Evolutionary conservation across 1,284 basidiomycete genomes (phyloP).

Genomic region (Malassezia sp.): DNA sequence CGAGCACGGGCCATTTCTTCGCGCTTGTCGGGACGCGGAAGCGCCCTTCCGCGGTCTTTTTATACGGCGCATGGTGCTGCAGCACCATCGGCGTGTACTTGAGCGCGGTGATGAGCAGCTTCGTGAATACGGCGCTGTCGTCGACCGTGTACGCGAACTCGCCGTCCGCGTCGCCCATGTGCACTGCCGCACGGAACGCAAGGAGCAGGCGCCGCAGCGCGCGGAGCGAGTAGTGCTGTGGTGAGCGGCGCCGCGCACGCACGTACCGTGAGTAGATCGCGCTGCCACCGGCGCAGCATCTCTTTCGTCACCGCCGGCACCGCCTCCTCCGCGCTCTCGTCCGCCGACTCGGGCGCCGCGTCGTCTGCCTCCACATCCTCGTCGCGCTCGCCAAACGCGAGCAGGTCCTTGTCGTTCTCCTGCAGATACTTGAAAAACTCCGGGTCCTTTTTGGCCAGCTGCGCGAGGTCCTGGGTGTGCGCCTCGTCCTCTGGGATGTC

Average conservation of each 20-base stretch:
- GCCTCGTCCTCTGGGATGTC: slow-evolving; percentile 28
- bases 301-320: slow-evolving; percentile 57
- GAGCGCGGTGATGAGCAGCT: slow-evolving; percentile 74
- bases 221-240: slow-evolving; percentile 74
- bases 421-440: slow-evolving; percentile 97
- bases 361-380: slow-evolving; percentile 43
- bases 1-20: slow-evolving; percentile 55
- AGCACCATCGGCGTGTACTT: slow-evolving; percentile 84
- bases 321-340: slow-evolving; percentile 15
- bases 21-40: slow-evolving; percentile 50
- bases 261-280: slow-evolving; percentile 71
- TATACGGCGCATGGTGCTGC: slow-evolving; percentile 75
- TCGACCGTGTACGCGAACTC: slow-evolving; percentile 31
- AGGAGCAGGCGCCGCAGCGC: slow-evolving; percentile 69
- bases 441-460: slow-evolving; percentile 85
- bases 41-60: slow-evolving; percentile 49
- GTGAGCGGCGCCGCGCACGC: too few relatives aligned
- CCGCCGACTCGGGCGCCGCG: slow-evolving; percentile 21
- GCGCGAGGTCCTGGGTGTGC: slow-evolving; percentile 72
- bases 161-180: slow-evolving; percentile 25
- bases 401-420: slow-evolving; percentile 81
- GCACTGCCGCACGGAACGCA: slow-evolving; percentile 41
- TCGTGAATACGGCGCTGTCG: slow-evolving; percentile 58
- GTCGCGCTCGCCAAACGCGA: slow-evolving; percentile 56
- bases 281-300: slow-evolving; percentile 73